These are phyloP conservation scores for Pythium utonaiense DNA, from an alignment of 352 stramenopile species.

Conservation along the genomic window DNA sequence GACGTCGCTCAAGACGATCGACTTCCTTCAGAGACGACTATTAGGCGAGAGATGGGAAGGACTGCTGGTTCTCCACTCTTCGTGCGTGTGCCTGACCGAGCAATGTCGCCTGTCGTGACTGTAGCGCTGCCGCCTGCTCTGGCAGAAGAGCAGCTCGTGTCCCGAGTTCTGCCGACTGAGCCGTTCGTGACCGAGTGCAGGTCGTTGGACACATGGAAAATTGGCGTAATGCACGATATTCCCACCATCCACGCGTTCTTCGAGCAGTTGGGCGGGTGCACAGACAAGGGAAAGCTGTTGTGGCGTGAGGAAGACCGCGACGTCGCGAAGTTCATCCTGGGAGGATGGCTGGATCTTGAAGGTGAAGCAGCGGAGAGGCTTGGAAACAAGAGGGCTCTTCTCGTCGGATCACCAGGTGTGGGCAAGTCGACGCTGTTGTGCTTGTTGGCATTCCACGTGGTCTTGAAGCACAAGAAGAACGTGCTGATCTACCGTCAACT, in stretches of 20 bases:
- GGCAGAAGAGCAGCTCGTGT: no score
- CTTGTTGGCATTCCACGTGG: constrained; percentile 18
- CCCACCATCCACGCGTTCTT: constrained; percentile 13
- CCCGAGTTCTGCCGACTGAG: no score
- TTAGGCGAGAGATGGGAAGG: no score
- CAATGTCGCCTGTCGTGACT: no score
- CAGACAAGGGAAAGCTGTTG: constrained; percentile 14
- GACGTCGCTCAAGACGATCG: background rate
- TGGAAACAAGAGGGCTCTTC: constrained; percentile 19
- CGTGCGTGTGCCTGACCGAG: background rate
- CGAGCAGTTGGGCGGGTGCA: constrained; percentile 14
- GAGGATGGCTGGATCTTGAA: constrained; percentile 16
- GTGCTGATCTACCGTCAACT: constrained; percentile 20
- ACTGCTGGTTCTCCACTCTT: background rate
- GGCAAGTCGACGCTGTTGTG: constrained; percentile 24
- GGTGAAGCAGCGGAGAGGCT: no score
- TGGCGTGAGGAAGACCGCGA: constrained; percentile 19
- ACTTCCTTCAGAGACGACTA: no score
- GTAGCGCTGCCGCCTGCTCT: no score
- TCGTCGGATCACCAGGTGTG: constrained; percentile 15
- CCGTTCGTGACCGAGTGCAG: background rate
- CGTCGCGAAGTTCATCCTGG: constrained; percentile 8
- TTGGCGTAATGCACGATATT: constrained; percentile 7
- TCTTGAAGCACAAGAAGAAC: constrained; percentile 27
- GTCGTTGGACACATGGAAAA: background rate